Percentiles rank a stretch among this genome's conserved stretches.
Conservation (phyloP, 2,329 filamentous ascomycete genomes). For the Keithomyces neogunnii region DNA sequence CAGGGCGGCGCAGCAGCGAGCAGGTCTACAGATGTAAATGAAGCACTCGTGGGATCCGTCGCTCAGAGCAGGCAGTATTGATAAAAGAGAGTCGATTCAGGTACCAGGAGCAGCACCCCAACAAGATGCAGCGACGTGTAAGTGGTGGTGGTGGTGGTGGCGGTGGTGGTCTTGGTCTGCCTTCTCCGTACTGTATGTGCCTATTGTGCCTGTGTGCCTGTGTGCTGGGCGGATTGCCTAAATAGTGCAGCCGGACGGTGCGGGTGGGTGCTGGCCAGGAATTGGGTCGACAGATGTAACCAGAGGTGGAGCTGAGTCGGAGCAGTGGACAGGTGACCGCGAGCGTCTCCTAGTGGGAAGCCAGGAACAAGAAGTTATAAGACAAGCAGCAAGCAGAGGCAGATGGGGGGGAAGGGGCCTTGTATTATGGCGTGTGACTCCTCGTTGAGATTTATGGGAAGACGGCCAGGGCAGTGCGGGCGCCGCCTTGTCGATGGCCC, state of each 20-base stretch:
- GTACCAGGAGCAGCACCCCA: not conserved
- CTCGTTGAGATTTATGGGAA: constrained; percentile 2
- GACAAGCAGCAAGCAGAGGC: not conserved
- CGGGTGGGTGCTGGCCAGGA: constrained; percentile 1
- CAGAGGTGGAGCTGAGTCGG: not conserved
- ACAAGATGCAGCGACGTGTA: constrained; percentile 1
- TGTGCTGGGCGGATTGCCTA: constrained; percentile 1
- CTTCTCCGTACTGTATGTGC: too few relatives aligned
- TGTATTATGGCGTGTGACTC: constrained; percentile 4
- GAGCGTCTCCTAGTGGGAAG: not conserved
- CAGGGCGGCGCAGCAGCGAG: not conserved
- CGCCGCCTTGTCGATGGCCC: not conserved
- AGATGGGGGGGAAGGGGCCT: not conserved
- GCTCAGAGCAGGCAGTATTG: constrained; percentile 1
- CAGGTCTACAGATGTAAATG: not conserved
- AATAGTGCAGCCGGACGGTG: not conserved
- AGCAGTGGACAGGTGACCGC: not conserved
- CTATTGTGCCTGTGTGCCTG: not conserved
- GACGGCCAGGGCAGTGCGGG: constrained; percentile 1
- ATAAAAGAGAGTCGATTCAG: not conserved
- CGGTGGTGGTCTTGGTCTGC: not conserved
- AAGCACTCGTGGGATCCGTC: not conserved
- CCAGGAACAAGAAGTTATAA: not conserved
- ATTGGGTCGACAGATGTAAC: not conserved
- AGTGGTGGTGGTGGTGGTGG: not conserved